Conservation (phyloP, 2,329 filamentous ascomycete genomes). For the Nemania sp. region DNA sequence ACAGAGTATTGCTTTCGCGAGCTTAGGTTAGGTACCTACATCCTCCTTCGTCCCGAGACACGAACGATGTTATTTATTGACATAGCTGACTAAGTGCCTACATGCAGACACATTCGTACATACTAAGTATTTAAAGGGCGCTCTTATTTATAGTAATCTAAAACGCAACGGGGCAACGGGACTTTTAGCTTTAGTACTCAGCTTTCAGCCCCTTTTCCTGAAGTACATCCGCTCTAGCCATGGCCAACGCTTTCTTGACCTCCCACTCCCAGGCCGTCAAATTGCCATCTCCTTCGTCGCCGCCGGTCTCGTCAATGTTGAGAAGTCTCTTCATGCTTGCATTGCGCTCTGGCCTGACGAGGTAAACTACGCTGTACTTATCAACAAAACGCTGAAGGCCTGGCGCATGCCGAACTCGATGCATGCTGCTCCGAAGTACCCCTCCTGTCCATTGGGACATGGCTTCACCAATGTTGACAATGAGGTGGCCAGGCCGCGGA, state of each 20-base stretch:
- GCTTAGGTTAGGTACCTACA: no score
- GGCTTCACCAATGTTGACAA: conserved; percentile 46
- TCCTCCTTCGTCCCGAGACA: no score
- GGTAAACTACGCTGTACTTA: conserved; percentile 33
- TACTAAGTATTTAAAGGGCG: no score
- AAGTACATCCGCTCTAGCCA: no score
- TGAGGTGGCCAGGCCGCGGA: conserved; percentile 43
- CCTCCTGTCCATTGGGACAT: conserved; percentile 46
- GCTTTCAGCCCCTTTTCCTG: no score
- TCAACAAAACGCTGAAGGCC: conserved; percentile 44
- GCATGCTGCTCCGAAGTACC: conserved; percentile 44
- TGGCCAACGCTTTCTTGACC: conserved; percentile 22
- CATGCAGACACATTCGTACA: no score
- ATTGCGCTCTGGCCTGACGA: conserved; percentile 34
- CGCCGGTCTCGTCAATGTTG: background rate
- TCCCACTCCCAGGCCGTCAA: conserved; percentile 38
- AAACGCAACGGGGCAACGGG: no score
- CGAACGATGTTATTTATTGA: no score
- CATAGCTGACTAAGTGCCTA: no score
- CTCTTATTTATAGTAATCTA: no score
- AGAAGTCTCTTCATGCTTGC: conserved; percentile 39
- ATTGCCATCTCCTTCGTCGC: conserved; percentile 5
- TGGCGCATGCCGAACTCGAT: conserved; percentile 41
- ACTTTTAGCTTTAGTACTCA: no score
- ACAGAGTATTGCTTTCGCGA: no score